Base-by-base conservation (phyloP, 495 filamentous ascomycete species). In the Penicillium ucsense region DNA sequence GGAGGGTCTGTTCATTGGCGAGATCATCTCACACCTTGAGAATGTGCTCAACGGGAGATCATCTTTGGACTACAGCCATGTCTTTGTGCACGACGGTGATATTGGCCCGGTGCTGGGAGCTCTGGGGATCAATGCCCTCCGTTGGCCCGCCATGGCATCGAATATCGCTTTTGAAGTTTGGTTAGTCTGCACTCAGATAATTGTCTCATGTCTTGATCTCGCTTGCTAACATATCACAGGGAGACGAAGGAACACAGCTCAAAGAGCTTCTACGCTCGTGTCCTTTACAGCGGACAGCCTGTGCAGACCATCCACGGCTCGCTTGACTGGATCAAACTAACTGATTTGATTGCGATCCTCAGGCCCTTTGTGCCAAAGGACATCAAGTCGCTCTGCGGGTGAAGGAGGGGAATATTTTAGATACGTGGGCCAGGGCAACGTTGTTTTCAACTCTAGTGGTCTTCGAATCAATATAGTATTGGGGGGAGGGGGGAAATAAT, bases 1-100 rank as follows among this genome's bases (percentile, higher is more conserved):
- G 5, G 63, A 70, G 44, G 67, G 69, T 7, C 51, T 71, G 32
- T 72, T 72, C 36, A 66, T 72, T 31, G 61, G 59, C 0, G 69
- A 72, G 46, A 60, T 72, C n/a, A 40, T 72, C 28, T 40, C 54
- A n/a, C 57, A 53, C 35, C 48, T 68, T 8, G 53, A 70, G 37
- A 60, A 59, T n/a, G 64, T 70, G 0, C 47, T 41, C 8, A 12
- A 61, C 7, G 57, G 59, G 0, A 48, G 8, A 0, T 60, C 59
- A 5, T 38, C 47, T 12, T 20, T 59, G 5, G 55, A 61, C 35
- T 61, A 61, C 44, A 56, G 82, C 10, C 58, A 61, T 30, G 45
- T 47, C 5, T 61, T 64, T 31, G 40, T 64, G 31, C 61, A 64
- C 28, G 61, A 64, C 44, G 61, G 61, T 20, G 61, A 64, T 33